A percentile compares a stretch with the other conserved stretches of the same genome.
Conservation (phyloP, 352 stramenopile genomes). For the Globisporangium echinulatum region DNA sequence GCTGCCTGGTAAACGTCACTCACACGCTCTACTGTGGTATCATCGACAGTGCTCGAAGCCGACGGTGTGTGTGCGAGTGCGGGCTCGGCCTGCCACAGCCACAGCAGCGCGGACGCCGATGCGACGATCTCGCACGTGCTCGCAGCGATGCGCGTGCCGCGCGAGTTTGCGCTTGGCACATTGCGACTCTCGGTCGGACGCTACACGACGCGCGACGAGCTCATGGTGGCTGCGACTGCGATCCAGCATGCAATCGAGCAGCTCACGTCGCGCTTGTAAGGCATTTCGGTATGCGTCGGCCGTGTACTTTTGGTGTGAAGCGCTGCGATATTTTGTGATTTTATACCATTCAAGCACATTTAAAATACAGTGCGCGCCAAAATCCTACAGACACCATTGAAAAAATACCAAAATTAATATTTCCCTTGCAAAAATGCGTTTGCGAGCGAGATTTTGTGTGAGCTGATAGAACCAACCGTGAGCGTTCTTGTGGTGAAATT, state of each 20-base stretch:
- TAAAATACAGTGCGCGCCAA: too few relatives aligned
- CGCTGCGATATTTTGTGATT: too few relatives aligned
- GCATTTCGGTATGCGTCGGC: too few relatives aligned
- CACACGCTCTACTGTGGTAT: neutral
- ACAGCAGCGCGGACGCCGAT: slow-evolving; percentile 34
- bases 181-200: slow-evolving; percentile 92
- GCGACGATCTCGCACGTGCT: slow-evolving; percentile 88
- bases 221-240: slow-evolving; percentile 76
- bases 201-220: slow-evolving; percentile 83
- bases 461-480: too few relatives aligned
- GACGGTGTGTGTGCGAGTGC: slow-evolving; percentile 87
- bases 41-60: slow-evolving; percentile 56
- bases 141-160: slow-evolving; percentile 87
- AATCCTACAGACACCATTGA: too few relatives aligned
- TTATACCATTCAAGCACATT: too few relatives aligned
- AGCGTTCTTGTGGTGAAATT: too few relatives aligned
- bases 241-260: slow-evolving; percentile 62
- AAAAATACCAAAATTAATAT: too few relatives aligned
- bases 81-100: slow-evolving; percentile 92
- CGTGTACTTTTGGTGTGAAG: too few relatives aligned
- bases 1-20: neutral
- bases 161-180: slow-evolving; percentile 89
- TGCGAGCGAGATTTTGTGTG: too few relatives aligned
- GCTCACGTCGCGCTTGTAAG: slow-evolving; percentile 4
- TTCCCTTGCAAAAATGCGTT: too few relatives aligned